Percentiles rank a stretch among this genome's conserved stretches.
These are phyloP conservation scores for Cephalotrichum gorgonifer DNA, from an alignment of 2,329 filamentous ascomycete genomes.

Conservation along the genomic window DNA sequence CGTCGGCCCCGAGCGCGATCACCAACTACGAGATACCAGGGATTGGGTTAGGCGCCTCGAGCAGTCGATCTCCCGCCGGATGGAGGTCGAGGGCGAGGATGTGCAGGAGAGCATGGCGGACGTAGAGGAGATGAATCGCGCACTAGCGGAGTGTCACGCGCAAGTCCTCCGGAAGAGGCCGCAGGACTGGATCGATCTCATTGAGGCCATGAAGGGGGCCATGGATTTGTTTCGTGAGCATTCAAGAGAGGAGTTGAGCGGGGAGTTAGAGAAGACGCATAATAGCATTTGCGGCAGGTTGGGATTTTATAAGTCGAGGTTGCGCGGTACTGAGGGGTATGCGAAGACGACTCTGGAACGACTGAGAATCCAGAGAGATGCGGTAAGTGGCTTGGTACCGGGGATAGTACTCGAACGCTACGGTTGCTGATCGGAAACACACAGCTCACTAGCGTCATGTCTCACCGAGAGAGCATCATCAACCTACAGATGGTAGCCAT, in stretches of 20 bases:
- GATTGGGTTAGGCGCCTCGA: conserved; percentile 52
- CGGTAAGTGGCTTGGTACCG: conserved; percentile 42
- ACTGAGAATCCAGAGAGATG: conserved; percentile 49
- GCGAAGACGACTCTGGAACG: conserved; percentile 51
- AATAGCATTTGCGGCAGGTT: conserved; percentile 40
- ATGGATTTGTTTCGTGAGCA: conserved; percentile 22
- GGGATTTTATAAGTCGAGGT: conserved; percentile 50
- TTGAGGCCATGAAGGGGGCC: conserved; percentile 34
- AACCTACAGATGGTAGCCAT: conserved; percentile 46
- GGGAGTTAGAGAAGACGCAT: conserved; percentile 34
- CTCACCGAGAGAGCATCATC: conserved; percentile 52
- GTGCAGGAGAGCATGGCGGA: conserved; percentile 41
- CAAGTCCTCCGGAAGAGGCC: conserved; percentile 54
- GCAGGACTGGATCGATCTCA: conserved; percentile 47
- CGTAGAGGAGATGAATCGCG: conserved; percentile 49
- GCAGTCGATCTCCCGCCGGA: conserved; percentile 49
- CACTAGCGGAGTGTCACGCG: conserved; percentile 53
- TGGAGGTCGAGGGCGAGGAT: conserved; percentile 37
- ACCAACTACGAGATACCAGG: conserved; percentile 51
- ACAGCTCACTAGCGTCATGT: conserved; percentile 56
- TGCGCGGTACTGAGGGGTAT: conserved; percentile 52
- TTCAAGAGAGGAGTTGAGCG: conserved; percentile 4
- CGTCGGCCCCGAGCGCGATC: conserved; percentile 42
- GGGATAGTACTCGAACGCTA: background rate
- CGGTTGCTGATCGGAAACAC: background rate